Evolutionary conservation across 805 yeast genomes (phyloP), one percentile per base, ranked within the genome.

Genomic region (Cyberlindnera bimundalis): DNA sequence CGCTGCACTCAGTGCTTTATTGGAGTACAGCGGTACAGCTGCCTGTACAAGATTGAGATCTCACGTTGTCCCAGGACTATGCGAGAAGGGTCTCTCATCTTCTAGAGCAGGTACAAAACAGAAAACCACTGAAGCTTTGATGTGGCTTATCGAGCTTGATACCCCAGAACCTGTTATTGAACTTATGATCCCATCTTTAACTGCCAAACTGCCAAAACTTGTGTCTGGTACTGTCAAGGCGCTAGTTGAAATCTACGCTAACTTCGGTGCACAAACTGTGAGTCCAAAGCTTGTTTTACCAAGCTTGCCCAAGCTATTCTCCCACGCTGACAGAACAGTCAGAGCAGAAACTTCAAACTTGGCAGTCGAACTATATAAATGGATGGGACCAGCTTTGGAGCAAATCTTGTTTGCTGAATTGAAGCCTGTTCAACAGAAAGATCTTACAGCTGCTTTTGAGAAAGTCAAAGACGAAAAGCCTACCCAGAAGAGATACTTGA

Each of bases 401-500:
- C 69, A 71, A 13, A 58, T 80, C 0, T 63, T 88, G 29, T 75
- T 87, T 40, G 75, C 82, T 3, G 79, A 78, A 20, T 71, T 93
- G 63, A 93, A 91, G 59, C 96, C 96, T 0, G 87, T 89, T 16
- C 98, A 91, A 61, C 91, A 87, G 62, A 84, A 82, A 48, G 98
- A 90, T 56, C 70, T 91, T 43, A 69, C 77, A 6, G 76, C 78
- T 26, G 79, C 78, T 19, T 87, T 91, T 59, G 83, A 72, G 31
- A 72, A 70, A 28, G 71, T 73, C 8, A 62, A 64, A 37, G 65
- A 55, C 32, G 64, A 58, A 14, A 53, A 56, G 2, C 78, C 79
- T 2, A 64, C 58, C 3, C 91, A 83, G 51, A 68, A 68, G 35
- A 65, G 91, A 50, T 62, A 71, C 13, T 68, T 87, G 17, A 69